Percentiles rank a stretch among this genome's conserved stretches.
Conservation (phyloP, 768 basidiomycete genomes). For the Tubosaeta sp. region DNA sequence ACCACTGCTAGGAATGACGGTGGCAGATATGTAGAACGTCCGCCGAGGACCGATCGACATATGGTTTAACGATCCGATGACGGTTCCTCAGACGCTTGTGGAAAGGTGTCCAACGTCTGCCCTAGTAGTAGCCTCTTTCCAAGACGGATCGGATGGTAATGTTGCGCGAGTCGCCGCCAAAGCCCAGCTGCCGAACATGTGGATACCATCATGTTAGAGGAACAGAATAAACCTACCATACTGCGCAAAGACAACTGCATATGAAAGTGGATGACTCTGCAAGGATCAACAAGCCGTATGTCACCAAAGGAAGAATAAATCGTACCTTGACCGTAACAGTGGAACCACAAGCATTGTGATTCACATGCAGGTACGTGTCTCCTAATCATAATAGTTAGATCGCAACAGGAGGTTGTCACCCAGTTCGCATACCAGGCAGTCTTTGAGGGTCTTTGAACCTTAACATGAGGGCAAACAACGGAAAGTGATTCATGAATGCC, state of each 20-base stretch:
- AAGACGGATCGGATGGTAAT: slow-evolving; percentile 58
- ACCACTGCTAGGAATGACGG: slow-evolving; percentile 13
- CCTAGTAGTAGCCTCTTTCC: slow-evolving; percentile 47
- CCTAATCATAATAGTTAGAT: slow-evolving; percentile 14
- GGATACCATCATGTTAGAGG: neutral
- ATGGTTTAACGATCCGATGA: slow-evolving; percentile 2
- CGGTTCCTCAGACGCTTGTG: slow-evolving; percentile 18
- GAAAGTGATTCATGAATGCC: slow-evolving; percentile 88
- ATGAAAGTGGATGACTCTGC: slow-evolving; percentile 51
- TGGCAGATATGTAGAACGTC: slow-evolving; percentile 28
- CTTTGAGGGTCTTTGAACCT: slow-evolving; percentile 79
- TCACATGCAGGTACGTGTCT: slow-evolving; percentile 23
- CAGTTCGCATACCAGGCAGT: slow-evolving; percentile 57
- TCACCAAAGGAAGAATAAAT: neutral
- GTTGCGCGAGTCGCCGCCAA: slow-evolving; percentile 45
- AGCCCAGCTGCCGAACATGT: slow-evolving; percentile 38
- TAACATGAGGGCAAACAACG: slow-evolving; percentile 83
- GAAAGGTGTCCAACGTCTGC: slow-evolving; percentile 46
- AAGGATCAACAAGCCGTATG: slow-evolving; percentile 1
- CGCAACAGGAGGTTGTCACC: neutral
- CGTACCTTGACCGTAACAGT: slow-evolving; percentile 20
- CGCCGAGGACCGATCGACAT: slow-evolving; percentile 11
- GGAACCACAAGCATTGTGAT: slow-evolving; percentile 26
- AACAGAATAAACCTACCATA: slow-evolving; percentile 38
- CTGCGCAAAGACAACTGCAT: slow-evolving; percentile 52